Evolutionary conservation across 192 early-diverging fungal genomes (phyloP), one percentile per base, ranked within the genome.

Genomic region (Chytriomyces confervae): DNA sequence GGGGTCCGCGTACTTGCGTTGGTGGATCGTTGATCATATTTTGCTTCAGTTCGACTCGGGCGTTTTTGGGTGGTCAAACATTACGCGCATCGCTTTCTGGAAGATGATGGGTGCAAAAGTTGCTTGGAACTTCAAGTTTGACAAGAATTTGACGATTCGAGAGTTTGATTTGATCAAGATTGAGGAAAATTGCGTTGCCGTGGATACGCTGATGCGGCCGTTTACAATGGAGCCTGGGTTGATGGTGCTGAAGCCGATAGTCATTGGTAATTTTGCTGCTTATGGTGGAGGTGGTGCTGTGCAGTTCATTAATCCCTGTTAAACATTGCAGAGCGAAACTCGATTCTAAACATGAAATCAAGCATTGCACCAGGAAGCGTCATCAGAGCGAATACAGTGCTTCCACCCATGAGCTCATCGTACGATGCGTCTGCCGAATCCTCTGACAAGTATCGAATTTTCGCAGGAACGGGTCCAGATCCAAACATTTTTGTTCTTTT

Each of bases 111-210:
- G 85, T 61, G 78, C 79, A 10, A 62, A 71, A 49, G 77, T 86
- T 69, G 81, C 76, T 16, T 24, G 51, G 45, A 79, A 84, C 66
- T 71, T 79, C 9, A 46, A 10, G 18, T 45, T 86, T 27, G 80
- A 82, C 72, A 60, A 62, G n/a, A 64, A 57, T 23, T 67, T 73
- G 20, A 67, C 46, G 49, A 57, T 86, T 49, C 66, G 82, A 29
- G 85, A 86, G 71, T 84, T 77, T 79, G 85, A 86, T 65, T 68
- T 86, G 43, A 69, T 86, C 44, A 69, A 77, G 43, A 82, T 86
- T 65, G 81, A 84, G 13, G 64, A 61, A 50, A 49, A 80, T 53
- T 80, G 76, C 48, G 50, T 53, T 7, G 70, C 85, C 69, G 79
- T 81, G 49, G 51, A 61, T 61, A 75, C 69, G 51, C 51, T 64